These are phyloP conservation scores for Pleurozium schreberi DNA, from an alignment of 225 moss, liverwort and hornwort genomes.

Conservation along the genomic window DNA sequence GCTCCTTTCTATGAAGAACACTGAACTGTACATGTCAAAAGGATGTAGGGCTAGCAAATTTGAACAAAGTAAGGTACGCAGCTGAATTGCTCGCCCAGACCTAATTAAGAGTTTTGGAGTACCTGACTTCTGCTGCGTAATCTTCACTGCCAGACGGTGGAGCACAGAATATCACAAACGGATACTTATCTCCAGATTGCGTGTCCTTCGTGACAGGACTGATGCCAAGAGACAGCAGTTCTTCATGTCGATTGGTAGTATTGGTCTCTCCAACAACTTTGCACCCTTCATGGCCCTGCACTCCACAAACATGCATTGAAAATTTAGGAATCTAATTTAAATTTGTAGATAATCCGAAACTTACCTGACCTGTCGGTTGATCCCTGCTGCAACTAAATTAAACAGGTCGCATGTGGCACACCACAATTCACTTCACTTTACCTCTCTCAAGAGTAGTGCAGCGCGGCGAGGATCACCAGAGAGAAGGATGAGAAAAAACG, in stretches of 20 bases:
- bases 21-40: background rate
- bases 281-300: slow-evolving; percentile 52
- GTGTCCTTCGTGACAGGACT: slow-evolving; percentile 55
- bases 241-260: slow-evolving; percentile 66
- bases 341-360: background rate
- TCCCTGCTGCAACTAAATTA: background rate
- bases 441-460: too few relatives aligned
- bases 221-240: slow-evolving; percentile 61
- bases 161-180: slow-evolving; percentile 88
- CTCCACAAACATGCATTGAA: background rate
- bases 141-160: slow-evolving; percentile 90
- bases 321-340: background rate
- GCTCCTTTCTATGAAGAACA: background rate
- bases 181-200: slow-evolving; percentile 49
- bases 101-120: background rate
- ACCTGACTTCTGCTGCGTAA: slow-evolving; percentile 80
- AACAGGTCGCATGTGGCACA: background rate
- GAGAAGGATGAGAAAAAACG: too few relatives aligned
- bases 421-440: background rate
- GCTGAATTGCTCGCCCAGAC: background rate
- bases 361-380: background rate
- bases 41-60: background rate
- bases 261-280: slow-evolving; percentile 82
- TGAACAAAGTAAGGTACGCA: too few relatives aligned
- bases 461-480: too few relatives aligned